phyloP scores from a whole-genome alignment of 805 yeast species.

The Martiniozyma abietophila region DNA sequence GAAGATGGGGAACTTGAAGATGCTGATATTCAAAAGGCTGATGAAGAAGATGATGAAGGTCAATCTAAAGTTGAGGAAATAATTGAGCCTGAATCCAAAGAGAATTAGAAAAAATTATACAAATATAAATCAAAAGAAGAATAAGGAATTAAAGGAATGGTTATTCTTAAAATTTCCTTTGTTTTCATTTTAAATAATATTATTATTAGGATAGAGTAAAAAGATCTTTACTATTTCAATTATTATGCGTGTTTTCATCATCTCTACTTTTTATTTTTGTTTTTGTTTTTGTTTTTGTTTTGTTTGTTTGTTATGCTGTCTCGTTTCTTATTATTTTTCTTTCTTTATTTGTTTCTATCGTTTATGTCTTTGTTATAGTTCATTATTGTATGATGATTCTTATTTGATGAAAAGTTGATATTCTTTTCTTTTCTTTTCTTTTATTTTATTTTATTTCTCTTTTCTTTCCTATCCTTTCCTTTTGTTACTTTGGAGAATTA shows the following conservation, averaged over 20 bases:
- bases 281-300: conserved; percentile 1
- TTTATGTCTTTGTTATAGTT: neutral
- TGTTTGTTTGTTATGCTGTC: neutral
- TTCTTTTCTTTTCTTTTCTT: conserved; percentile 1
- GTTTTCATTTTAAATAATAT: neutral
- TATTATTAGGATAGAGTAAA: neutral
- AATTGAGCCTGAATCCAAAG: conserved; percentile 2
- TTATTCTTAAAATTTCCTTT: neutral
- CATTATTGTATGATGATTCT: neutral
- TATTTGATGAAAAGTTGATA: neutral
- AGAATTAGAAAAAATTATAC: neutral
- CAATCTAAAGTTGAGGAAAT: conserved; percentile 11
- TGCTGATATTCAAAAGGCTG: conserved; percentile 13
- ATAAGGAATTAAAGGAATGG: neutral
- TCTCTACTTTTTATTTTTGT: neutral
- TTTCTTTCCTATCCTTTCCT: neutral
- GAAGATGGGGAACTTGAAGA: conserved; percentile 25
- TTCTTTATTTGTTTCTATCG: conserved; percentile 1
- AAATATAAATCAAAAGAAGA: neutral
- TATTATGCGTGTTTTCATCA: neutral
- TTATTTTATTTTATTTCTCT: neutral
- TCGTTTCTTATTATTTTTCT: neutral
- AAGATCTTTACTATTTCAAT: conserved; percentile 2
- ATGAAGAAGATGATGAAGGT: conserved; percentile 18
- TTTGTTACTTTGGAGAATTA: too few relatives aligned